phyloP scores from a whole-genome alignment of 1,284 basidiomycete species.

The Ustilago vetiveriae region DNA sequence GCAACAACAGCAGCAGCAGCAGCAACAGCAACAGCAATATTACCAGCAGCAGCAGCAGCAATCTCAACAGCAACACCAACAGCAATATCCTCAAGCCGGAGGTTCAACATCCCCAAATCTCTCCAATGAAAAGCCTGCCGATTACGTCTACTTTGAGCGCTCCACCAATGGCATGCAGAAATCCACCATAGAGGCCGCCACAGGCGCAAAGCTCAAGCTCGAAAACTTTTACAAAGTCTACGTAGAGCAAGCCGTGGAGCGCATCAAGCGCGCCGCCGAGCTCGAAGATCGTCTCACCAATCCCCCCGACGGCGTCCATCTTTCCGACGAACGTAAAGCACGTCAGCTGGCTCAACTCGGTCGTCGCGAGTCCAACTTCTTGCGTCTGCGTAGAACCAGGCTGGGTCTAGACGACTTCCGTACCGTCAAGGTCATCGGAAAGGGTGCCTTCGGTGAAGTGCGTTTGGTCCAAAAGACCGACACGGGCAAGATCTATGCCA shows the following conservation, averaged over 20 bases:
- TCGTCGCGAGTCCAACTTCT: constrained; percentile 80
- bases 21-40: constrained; percentile 12
- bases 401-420: constrained; percentile 92
- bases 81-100: constrained; percentile 24
- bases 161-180: constrained; percentile 84
- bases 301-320: constrained; percentile 54
- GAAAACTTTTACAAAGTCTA: constrained; percentile 98
- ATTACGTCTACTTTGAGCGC: constrained; percentile 96
- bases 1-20: constrained; percentile 35
- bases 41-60: constrained; percentile 30
- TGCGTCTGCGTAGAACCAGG: constrained; percentile 88
- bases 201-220: constrained; percentile 94
- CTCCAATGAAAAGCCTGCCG: constrained; percentile 69
- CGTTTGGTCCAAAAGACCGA: constrained; percentile 95
- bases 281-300: constrained; percentile 81
- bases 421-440: constrained; percentile 98
- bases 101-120: constrained; percentile 41
- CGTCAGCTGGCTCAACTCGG: constrained; percentile 90
- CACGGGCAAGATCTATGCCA: constrained; percentile 97
- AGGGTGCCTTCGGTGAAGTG: constrained; percentile 98
- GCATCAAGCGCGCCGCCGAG: constrained; percentile 89
- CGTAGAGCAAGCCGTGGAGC: constrained; percentile 87
- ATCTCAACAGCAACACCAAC: constrained; percentile 31
- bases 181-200: constrained; percentile 88
- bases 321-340: constrained; percentile 82